Percentiles rank a stretch among this genome's conserved stretches.
Conservation (phyloP, 768 basidiomycete genomes). For the Mrakia blollopis region DNA sequence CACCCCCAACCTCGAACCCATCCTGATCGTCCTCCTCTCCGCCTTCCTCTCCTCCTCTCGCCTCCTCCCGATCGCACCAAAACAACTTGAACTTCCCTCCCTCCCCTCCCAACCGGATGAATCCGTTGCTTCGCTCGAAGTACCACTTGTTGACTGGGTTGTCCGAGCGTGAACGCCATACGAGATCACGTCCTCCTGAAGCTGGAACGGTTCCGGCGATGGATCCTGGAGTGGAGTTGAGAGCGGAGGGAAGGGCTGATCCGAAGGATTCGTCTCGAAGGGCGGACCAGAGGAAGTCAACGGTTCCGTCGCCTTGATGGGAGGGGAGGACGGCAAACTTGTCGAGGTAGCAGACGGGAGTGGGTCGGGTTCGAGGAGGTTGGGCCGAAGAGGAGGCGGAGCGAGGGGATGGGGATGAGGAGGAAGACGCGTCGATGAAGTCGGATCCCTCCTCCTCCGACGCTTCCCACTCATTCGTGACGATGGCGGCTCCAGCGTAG, state of each 20-base stretch:
- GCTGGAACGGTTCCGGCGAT: constrained; percentile 67
- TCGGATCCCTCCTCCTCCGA: constrained; percentile 16
- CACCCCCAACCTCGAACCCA: background rate
- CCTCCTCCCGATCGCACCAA: constrained; percentile 95
- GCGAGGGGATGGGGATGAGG: constrained; percentile 47
- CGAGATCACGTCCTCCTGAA: constrained; percentile 76
- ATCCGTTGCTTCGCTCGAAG: constrained; percentile 90
- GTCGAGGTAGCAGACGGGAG: constrained; percentile 80
- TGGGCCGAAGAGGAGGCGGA: constrained; percentile 30
- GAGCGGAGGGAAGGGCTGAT: constrained; percentile 83
- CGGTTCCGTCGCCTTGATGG: constrained; percentile 87
- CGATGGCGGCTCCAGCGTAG: constrained; percentile 89
- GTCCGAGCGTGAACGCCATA: constrained; percentile 87
- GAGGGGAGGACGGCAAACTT: constrained; percentile 95
- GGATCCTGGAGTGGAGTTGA: constrained; percentile 86
- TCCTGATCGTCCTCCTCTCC: background rate
- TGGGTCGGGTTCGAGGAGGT: background rate
- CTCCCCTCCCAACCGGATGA: constrained; percentile 57
- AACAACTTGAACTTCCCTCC: constrained; percentile 81
- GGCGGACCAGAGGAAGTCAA: constrained; percentile 98
- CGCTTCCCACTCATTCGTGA: constrained; percentile 56
- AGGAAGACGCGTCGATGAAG: background rate
- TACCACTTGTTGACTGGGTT: constrained; percentile 99
- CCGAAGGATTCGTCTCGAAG: constrained; percentile 98
- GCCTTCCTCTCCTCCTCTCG: background rate